Evolutionary conservation across 1,284 basidiomycete species (phyloP).

Genomic region (Blastosporella zonata): DNA sequence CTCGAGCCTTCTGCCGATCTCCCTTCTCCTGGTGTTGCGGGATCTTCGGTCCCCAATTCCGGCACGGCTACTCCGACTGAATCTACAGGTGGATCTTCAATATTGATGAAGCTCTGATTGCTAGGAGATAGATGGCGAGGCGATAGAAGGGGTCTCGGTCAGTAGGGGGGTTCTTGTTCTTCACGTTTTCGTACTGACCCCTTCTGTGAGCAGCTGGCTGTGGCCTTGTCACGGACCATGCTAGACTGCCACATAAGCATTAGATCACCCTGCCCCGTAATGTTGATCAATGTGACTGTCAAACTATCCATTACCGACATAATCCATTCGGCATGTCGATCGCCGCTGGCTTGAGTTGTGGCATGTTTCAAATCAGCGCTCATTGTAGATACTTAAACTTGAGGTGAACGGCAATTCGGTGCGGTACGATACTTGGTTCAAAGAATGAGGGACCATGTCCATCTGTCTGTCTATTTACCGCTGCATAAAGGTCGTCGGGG

Average conservation of each 20-base stretch:
- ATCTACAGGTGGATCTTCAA: constrained; percentile 12
- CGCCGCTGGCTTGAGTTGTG: neutral
- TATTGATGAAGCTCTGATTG: constrained; percentile 28
- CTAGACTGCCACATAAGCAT: too few relatives aligned
- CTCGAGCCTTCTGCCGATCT: constrained; percentile 31
- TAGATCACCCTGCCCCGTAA: neutral
- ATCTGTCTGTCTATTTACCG: neutral
- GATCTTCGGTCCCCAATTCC: constrained; percentile 24
- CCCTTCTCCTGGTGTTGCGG: constrained; percentile 26
- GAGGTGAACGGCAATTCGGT: neutral
- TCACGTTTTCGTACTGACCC: too few relatives aligned
- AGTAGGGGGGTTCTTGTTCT: too few relatives aligned
- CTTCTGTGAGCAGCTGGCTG: too few relatives aligned
- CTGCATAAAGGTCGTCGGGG: neutral
- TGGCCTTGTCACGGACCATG: too few relatives aligned
- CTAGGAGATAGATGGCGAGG: neutral
- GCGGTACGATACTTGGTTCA: neutral
- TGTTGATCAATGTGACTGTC: constrained; percentile 6
- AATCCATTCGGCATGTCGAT: neutral
- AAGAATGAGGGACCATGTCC: neutral
- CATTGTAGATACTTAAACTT: neutral
- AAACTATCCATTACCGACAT: neutral
- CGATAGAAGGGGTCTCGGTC: too few relatives aligned
- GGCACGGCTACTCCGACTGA: constrained; percentile 28
- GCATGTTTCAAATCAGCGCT: constrained; percentile 8